Percentiles rank a stretch among this genome's conserved stretches.
Evolutionary conservation across 176 grass and related monocot genomes (phyloP).

Genomic region (Raddia distichophylla): DNA sequence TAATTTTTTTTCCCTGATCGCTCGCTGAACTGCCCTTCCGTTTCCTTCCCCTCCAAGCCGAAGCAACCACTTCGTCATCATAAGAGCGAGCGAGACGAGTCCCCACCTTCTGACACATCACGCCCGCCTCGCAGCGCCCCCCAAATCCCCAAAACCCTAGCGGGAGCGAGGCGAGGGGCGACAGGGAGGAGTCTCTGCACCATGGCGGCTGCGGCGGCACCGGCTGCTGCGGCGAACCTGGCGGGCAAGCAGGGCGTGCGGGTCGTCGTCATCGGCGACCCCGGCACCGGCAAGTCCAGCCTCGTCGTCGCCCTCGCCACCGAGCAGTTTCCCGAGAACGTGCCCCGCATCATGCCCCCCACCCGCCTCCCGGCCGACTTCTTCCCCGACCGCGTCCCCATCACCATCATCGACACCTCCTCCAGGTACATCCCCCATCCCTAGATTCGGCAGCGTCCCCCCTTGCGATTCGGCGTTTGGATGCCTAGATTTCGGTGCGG

Average conservation of each 20-base stretch:
- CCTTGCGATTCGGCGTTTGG: not conserved
- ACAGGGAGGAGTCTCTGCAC: slow-evolving; percentile 11
- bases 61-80: slow-evolving; percentile 25
- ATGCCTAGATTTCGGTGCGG: not conserved
- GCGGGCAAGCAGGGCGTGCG: slow-evolving; percentile 70
- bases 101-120: slow-evolving; percentile 36
- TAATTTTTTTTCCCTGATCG: too few species aligned
- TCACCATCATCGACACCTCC: slow-evolving; percentile 95
- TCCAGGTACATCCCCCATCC: slow-evolving; percentile 43
- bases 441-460: slow-evolving; percentile 1
- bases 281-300: slow-evolving; percentile 89
- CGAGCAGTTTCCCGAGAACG: slow-evolving; percentile 83
- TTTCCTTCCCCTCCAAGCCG: slow-evolving; percentile 44
- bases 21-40: not conserved
- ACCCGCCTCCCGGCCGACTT: slow-evolving; percentile 86
- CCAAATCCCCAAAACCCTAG: slow-evolving; percentile 63
- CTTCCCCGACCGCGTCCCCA: slow-evolving; percentile 89
- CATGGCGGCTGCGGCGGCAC: slow-evolving; percentile 53
- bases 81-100: slow-evolving; percentile 17
- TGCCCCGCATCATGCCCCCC: slow-evolving; percentile 67
- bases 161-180: not conserved
- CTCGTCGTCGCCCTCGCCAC: slow-evolving; percentile 82
- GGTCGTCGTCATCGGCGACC: slow-evolving; percentile 83
- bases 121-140: not conserved
- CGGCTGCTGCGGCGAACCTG: slow-evolving; percentile 56